Conservation (phyloP, 2,329 filamentous ascomycete genomes). For the Paecilomyces variotii region DNA sequence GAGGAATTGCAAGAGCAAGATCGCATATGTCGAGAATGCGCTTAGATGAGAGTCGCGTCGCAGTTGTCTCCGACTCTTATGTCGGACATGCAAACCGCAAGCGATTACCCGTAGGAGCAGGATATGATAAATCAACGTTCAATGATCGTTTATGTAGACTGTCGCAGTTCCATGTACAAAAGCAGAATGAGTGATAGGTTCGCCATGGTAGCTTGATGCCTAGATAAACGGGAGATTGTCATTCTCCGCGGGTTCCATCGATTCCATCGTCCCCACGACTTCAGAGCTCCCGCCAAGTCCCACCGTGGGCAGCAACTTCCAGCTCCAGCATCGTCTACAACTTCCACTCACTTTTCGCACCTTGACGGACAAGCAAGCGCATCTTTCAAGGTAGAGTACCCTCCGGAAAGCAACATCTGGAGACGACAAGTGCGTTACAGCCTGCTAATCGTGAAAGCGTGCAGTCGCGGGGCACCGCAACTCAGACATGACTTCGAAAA, state of each 20-base stretch:
- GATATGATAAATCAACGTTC: background rate
- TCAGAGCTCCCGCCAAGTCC: background rate
- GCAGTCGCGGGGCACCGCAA: background rate
- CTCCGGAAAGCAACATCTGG: background rate
- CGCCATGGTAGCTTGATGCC: background rate
- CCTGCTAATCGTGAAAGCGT: background rate
- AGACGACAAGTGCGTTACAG: background rate
- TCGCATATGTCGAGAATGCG: background rate
- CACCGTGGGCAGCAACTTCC: background rate
- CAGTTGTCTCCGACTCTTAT: background rate
- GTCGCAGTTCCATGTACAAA: background rate
- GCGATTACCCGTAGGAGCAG: background rate
- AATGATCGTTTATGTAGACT: background rate
- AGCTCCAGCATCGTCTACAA: background rate
- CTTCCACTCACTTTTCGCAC: background rate
- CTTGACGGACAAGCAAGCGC: background rate
- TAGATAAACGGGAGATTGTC: background rate
- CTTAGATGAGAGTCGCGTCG: background rate
- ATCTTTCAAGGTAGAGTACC: background rate
- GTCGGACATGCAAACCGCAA: background rate
- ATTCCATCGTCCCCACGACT: background rate
- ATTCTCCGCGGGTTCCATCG: background rate
- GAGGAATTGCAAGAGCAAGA: background rate
- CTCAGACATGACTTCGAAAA: conserved; percentile 36
- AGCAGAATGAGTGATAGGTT: background rate